phyloP scores from a whole-genome alignment of 371 early-diverging fungal genomes.

The Rhizopus arrhizus region DNA sequence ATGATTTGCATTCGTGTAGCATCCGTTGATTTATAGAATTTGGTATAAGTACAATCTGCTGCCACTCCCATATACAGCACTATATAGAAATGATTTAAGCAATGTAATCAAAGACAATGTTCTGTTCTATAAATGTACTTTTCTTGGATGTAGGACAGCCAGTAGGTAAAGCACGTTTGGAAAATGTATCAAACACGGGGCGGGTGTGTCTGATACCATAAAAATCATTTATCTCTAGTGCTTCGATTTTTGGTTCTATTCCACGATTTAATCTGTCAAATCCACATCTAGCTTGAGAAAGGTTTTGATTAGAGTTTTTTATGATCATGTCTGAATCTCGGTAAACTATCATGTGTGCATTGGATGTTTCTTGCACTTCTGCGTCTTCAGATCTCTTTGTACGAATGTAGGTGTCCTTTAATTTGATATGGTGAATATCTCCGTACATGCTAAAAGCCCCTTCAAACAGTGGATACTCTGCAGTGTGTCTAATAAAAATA shows the following conservation, averaged over 20 bases:
- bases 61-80: conserved; percentile 49
- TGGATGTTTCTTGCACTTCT: conserved; percentile 5
- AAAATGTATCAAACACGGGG: conserved; percentile 17
- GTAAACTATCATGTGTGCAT: conserved; percentile 61
- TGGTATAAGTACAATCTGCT: conserved; percentile 80
- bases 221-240: conserved; percentile 5
- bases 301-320: background rate
- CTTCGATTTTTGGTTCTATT: background rate
- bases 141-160: conserved; percentile 50
- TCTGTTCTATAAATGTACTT: conserved; percentile 23
- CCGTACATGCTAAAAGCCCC: conserved; percentile 65
- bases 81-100: conserved; percentile 1
- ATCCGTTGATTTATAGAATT: conserved; percentile 56
- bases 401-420: conserved; percentile 57
- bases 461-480: conserved; percentile 57
- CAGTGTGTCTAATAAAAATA: conserved; percentile 23
- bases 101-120: too few relatives aligned
- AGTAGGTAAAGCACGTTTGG: conserved; percentile 38
- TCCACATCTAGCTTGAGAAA: conserved; percentile 26
- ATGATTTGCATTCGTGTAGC: conserved; percentile 72
- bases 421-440: conserved; percentile 68
- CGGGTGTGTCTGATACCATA: conserved; percentile 1
- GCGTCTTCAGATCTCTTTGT: conserved; percentile 68
- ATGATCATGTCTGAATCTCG: conserved; percentile 64
- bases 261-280: conserved; percentile 30